A percentile compares a stretch with the other conserved stretches of the same genome.
Evolutionary conservation across 768 basidiomycete species (phyloP).

Genomic region (Hygrocybe coccinea): DNA sequence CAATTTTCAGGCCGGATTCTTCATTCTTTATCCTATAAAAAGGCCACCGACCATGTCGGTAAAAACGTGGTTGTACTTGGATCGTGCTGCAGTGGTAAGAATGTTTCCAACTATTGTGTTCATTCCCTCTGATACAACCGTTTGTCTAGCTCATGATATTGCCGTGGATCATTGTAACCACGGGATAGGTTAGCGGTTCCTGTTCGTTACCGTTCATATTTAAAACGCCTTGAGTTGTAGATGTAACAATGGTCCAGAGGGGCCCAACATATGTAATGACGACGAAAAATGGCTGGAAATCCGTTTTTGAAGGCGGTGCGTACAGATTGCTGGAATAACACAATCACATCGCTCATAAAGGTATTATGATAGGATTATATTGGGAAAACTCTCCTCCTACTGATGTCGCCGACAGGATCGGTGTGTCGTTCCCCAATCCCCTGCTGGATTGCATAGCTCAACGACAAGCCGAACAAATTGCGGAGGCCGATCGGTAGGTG

Average conservation of each 20-base stretch:
- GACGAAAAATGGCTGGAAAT: slow-evolving; percentile 34
- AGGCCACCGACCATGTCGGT: slow-evolving; percentile 43
- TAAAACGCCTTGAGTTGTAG: slow-evolving; percentile 25
- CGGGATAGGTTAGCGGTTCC: slow-evolving; percentile 35
- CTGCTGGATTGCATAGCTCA: slow-evolving; percentile 25
- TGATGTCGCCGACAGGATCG: slow-evolving; percentile 49
- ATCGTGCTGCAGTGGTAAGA: slow-evolving; percentile 49
- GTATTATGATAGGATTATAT: slow-evolving; percentile 32
- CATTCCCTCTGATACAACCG: not conserved
- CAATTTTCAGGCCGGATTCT: slow-evolving; percentile 45
- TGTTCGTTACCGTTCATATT: not conserved
- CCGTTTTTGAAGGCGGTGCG: no score
- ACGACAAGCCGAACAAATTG: slow-evolving; percentile 19
- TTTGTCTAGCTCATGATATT: slow-evolving; percentile 39
- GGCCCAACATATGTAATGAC: slow-evolving; percentile 54
- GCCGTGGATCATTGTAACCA: slow-evolving; percentile 38
- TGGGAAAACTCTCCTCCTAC: slow-evolving; percentile 44
- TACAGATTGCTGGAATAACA: no score
- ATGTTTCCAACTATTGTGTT: not conserved
- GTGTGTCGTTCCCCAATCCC: slow-evolving; percentile 42
- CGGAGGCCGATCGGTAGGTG: slow-evolving; percentile 35
- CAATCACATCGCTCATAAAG: no score
- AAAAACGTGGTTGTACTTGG: slow-evolving; percentile 65
- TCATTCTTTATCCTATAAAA: slow-evolving; percentile 49
- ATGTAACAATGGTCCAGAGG: slow-evolving; percentile 46